Base-by-base conservation (phyloP, 106 monocot genomes). In the Hemerocallis citrina region DNA sequence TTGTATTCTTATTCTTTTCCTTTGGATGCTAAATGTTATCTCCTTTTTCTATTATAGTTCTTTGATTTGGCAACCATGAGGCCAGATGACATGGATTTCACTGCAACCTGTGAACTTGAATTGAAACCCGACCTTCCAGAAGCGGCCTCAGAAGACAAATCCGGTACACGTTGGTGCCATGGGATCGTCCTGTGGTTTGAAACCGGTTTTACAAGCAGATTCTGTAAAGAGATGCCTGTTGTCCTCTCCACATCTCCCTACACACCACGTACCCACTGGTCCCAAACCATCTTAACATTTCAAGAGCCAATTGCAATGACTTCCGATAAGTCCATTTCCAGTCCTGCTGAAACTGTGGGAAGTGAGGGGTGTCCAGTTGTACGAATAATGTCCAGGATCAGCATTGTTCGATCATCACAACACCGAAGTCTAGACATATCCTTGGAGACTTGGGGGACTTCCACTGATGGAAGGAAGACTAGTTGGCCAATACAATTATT, bases 121-220 rank as follows among this genome's bases (percentile, higher is more conserved):
- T 57, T 71, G 24, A 84, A 60, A 34, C 21, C 59, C 4, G 44
- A 33, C 36, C 5, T 28, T 52, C 44, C 52, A 34, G 65, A 30
- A 1, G 65, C 41, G 20, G 22, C 70, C 5, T 7, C 11, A 17
- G 15, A 5, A 31, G 48, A 38, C 37, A 36, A 27, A 55, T 37
- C 66, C 13, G 27, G 43, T 68, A 39, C 60, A 52, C 70, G 23
- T 34, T 82, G 75, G 75, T 98, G 98, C 55, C 68, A 92, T 64
- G 98, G 98, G 36, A 59, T 98, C 17, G 73, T 92, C 33, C 68
- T 92, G 7, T 98, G 98, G 98, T 98, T 98, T 56, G 98, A 98
- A 29, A 85, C 92, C 14, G 79, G 64, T 17, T 98, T 98, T 65
- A 88, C 85, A 1, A 68, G 61, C 45, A 68, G 98, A 58, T 98